phyloP scores from a whole-genome alignment of 768 basidiomycete species.

The Termitomyces sp. region DNA sequence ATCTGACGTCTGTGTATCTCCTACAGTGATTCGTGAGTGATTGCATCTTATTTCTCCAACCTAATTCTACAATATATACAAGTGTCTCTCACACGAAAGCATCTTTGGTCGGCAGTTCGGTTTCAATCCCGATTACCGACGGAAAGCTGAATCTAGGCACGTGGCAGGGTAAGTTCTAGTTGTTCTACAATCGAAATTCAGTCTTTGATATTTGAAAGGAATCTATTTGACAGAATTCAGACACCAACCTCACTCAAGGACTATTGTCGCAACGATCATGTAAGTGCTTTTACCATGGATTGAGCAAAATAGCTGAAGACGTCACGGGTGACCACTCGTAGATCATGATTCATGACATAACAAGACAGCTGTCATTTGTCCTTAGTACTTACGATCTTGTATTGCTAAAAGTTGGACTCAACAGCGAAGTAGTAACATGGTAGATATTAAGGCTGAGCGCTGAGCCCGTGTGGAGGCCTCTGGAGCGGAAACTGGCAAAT shows the following conservation, averaged over 20 bases:
- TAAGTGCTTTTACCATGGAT: slow-evolving; percentile 28
- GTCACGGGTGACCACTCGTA: background rate
- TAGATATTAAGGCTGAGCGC: too few relatives aligned
- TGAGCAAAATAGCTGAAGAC: background rate
- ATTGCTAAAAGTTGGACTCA: background rate
- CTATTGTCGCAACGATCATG: slow-evolving; percentile 80
- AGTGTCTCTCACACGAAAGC: slow-evolving; percentile 92
- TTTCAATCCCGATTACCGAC: slow-evolving; percentile 80
- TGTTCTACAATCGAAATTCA: background rate
- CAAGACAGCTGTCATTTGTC: background rate
- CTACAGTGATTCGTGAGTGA: slow-evolving; percentile 68
- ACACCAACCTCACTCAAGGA: slow-evolving; percentile 57
- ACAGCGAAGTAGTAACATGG: too few relatives aligned
- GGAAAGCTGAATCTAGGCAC: slow-evolving; percentile 79
- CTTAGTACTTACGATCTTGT: slow-evolving; percentile 5
- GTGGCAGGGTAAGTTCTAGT: slow-evolving; percentile 72
- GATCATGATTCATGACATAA: slow-evolving; percentile 1
- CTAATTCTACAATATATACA: background rate
- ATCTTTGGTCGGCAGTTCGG: slow-evolving; percentile 75
- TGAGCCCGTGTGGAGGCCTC: too few relatives aligned
- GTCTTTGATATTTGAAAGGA: slow-evolving; percentile 31
- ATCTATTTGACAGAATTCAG: slow-evolving; percentile 89
- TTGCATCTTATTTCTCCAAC: slow-evolving; percentile 4
- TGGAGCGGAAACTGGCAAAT: too few relatives aligned
- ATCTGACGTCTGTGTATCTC: slow-evolving; percentile 1